Evolutionary conservation across 768 basidiomycete species (phyloP), one percentile per base, ranked within the genome.

Genomic region (Collybia sp.): DNA sequence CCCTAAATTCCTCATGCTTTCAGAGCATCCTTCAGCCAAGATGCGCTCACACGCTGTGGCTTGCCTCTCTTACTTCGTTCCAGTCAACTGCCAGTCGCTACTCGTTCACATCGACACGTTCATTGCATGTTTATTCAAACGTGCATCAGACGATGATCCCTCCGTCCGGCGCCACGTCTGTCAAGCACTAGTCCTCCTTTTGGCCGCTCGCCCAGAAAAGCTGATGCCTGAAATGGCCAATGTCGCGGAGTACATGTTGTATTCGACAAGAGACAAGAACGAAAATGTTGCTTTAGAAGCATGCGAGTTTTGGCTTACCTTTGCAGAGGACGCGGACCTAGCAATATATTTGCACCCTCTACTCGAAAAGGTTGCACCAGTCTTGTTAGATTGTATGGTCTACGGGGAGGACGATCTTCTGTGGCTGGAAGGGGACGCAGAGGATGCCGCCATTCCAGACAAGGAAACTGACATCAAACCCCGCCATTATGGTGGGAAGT

Each of bases 241-340:
- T 55, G 96, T 99, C 35, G 93, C 95, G 19, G 93, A 96, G 63
- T 99, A 96, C 66, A 98, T 99, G 92, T 77, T 98, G 33, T 98
- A 93, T 69, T 95, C 93, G 19, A 97, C 93, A 8, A 93, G 94
- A 67, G 94, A 97, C 73, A 88, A 89, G 69, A 93, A 97, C 63
- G 94, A 97, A 68, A 87, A 85, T 51, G 95, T 93, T 44, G 93
- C 95, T 2, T 75, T 99, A 41, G 96, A 99, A 69, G 96, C 96
- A 17, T 96, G 94, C 76, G 96, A 99, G 74, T 99, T 99, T 66
- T 99, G 96, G 96, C 75, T 99, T 50, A 96, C 94, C 1, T 98
- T 99, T 59, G 94, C 96, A 12, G 96, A 99, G 63, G 93, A 97
- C 55, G 83, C 83, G 33, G 91, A 93, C 42, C 75, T 98, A 17